phyloP scores from a whole-genome alignment of 2,329 filamentous ascomycete genomes.

The Claviceps cyperi region DNA sequence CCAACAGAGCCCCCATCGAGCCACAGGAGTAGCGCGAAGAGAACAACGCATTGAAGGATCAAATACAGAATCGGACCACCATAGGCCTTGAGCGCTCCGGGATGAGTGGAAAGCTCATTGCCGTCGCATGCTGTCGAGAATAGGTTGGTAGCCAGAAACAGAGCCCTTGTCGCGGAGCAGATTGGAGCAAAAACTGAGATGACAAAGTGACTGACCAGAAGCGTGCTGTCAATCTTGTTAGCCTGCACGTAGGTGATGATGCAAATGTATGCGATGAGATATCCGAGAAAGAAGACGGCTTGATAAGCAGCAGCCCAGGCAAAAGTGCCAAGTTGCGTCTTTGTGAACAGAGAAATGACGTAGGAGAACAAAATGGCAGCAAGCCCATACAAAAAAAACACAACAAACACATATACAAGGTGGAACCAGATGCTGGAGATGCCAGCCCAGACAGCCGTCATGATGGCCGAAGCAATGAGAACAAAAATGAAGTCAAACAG shows the following conservation, averaged over 20 bases:
- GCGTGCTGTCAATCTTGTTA: constrained; percentile 48
- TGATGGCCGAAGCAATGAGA: constrained; percentile 46
- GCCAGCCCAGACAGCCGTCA: constrained; percentile 54
- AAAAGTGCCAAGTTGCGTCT: constrained; percentile 70
- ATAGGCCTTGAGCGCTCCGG: constrained; percentile 57
- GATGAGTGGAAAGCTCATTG: constrained; percentile 47
- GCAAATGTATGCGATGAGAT: constrained; percentile 56
- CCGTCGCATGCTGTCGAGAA: constrained; percentile 68
- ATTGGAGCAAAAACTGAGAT: constrained; percentile 63
- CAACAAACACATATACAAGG: constrained; percentile 65
- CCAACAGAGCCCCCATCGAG: constrained; percentile 61
- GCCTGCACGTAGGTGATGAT: constrained; percentile 63
- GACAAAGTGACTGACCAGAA: constrained; percentile 61
- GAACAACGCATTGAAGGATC: constrained; percentile 53
- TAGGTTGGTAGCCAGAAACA: constrained; percentile 68
- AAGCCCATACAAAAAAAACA: constrained; percentile 70
- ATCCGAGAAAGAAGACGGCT: constrained; percentile 55
- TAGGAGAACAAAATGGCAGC: constrained; percentile 66
- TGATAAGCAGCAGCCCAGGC: constrained; percentile 69
- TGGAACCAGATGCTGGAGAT: constrained; percentile 58
- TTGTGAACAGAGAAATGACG: constrained; percentile 64
- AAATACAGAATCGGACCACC: constrained; percentile 79
- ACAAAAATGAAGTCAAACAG: constrained; percentile 68
- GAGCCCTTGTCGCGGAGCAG: constrained; percentile 55
- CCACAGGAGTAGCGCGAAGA: constrained; percentile 65